Percentiles rank a stretch among this genome's conserved stretches.
phyloP scores from a whole-genome alignment of 2,329 filamentous ascomycete genomes.

The Fusarium sublunatum region DNA sequence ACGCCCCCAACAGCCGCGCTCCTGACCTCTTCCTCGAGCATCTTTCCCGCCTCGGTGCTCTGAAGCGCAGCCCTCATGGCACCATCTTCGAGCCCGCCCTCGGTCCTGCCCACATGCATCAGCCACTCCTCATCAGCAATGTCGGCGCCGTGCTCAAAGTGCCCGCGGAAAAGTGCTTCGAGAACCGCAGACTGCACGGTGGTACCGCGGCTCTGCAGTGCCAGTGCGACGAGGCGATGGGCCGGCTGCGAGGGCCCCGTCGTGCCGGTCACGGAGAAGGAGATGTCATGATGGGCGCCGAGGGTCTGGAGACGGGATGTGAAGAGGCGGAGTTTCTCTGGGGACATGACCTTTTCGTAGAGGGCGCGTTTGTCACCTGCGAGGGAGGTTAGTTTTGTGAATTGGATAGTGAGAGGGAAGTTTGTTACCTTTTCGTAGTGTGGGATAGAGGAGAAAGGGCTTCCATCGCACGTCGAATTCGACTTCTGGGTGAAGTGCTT shows the following conservation, averaged over 20 bases:
- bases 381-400: conserved; percentile 2
- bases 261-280: conserved; percentile 55
- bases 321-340: conserved; percentile 44
- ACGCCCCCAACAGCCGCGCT: conserved; percentile 54
- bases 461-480: conserved; percentile 61
- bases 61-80: conserved; percentile 48
- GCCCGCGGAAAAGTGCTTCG: conserved; percentile 55
- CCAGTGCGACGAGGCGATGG: conserved; percentile 61
- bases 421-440: conserved; percentile 44
- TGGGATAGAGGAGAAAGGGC: conserved; percentile 59
- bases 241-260: conserved; percentile 59
- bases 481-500: conserved; percentile 54
- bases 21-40: conserved; percentile 49
- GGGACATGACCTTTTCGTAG: conserved; percentile 50
- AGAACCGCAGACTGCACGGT: conserved; percentile 55
- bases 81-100: conserved; percentile 47
- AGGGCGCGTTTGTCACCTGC: conserved; percentile 52
- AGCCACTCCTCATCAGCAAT: conserved; percentile 56
- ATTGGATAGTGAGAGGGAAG: not conserved
- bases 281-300: conserved; percentile 53
- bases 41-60: conserved; percentile 43
- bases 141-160: conserved; percentile 57
- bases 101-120: conserved; percentile 48
- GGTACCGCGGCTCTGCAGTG: conserved; percentile 48
- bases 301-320: conserved; percentile 48